Conservation (phyloP, 495 filamentous ascomycete genomes). For the Penicillium goetzii region DNA sequence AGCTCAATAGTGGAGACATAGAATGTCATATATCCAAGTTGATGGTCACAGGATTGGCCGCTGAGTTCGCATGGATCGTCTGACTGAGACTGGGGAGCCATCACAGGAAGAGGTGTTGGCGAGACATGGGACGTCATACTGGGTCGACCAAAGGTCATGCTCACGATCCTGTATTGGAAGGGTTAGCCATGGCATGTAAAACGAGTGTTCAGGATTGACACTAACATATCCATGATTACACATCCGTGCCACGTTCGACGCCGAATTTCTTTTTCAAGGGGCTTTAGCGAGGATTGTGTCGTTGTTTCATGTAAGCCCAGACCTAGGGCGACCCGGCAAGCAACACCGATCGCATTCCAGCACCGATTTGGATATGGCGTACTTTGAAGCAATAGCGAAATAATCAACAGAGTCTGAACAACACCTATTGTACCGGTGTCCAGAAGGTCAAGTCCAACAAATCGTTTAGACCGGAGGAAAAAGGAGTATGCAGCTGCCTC, state of each 20-base stretch:
- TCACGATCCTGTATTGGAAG: slow-evolving; percentile 40
- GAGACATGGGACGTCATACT: slow-evolving; percentile 47
- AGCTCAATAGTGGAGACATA: slow-evolving; percentile 47
- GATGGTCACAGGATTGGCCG: slow-evolving; percentile 29
- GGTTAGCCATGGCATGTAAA: background rate
- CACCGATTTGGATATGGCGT: slow-evolving; percentile 50
- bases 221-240: slow-evolving; percentile 52
- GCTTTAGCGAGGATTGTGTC: slow-evolving; percentile 25
- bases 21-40: slow-evolving; percentile 37
- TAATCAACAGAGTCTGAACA: slow-evolving; percentile 51
- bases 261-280: slow-evolving; percentile 46
- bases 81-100: slow-evolving; percentile 17
- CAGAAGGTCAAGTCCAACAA: slow-evolving; percentile 50
- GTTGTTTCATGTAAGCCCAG: slow-evolving; percentile 50
- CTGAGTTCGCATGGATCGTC: slow-evolving; percentile 31
- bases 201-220: background rate
- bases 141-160: slow-evolving; percentile 54
- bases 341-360: slow-evolving; percentile 53
- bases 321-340: slow-evolving; percentile 51
- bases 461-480: slow-evolving; percentile 49
- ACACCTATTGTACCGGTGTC: slow-evolving; percentile 48
- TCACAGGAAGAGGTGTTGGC: slow-evolving; percentile 36
- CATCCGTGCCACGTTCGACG: slow-evolving; percentile 54
- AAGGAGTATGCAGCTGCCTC: slow-evolving; percentile 44
- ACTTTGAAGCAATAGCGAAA: slow-evolving; percentile 49